These are phyloP conservation scores for Aspergillus biplanus DNA, from an alignment of 495 filamentous ascomycete species.

Conservation along the genomic window DNA sequence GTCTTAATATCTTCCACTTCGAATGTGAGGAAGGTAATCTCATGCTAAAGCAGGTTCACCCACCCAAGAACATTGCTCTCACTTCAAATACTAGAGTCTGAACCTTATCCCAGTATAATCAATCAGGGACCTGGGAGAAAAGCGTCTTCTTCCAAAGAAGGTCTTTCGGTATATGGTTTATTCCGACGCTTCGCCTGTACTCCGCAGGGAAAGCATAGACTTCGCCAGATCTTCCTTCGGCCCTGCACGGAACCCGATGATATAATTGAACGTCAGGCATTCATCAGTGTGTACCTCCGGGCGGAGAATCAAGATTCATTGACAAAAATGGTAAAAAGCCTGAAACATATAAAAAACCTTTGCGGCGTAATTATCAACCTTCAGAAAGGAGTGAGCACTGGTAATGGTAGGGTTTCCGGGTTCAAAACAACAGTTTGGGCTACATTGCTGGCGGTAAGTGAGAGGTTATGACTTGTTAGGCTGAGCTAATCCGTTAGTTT, in stretches of 20 bases:
- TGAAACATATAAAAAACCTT: constrained; percentile 82
- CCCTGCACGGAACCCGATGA: constrained; percentile 69
- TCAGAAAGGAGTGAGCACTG: constrained; percentile 72
- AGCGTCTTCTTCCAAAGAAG: constrained; percentile 77
- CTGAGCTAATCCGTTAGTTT: constrained; percentile 53
- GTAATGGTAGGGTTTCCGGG: constrained; percentile 56
- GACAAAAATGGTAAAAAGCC: constrained; percentile 59
- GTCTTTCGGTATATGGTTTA: constrained; percentile 85
- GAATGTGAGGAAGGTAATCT: constrained; percentile 1
- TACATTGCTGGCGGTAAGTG: constrained; percentile 56
- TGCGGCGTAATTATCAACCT: constrained; percentile 70
- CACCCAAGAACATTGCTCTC: constrained; percentile 78
- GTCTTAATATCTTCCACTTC: constrained; percentile 11
- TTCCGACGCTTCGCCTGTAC: constrained; percentile 79
- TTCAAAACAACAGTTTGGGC: constrained; percentile 75
- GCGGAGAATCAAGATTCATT: constrained; percentile 67
- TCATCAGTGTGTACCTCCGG: constrained; percentile 68
- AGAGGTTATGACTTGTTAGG: not conserved
- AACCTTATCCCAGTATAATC: constrained; percentile 83
- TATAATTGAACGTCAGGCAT: constrained; percentile 75
- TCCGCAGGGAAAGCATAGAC: constrained; percentile 74
- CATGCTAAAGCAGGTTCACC: constrained; percentile 61
- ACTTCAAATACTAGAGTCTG: constrained; percentile 83
- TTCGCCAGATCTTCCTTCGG: constrained; percentile 84
- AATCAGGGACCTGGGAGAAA: constrained; percentile 74